Base-by-base conservation (phyloP, 495 filamentous ascomycete species). In the Trichocladium uniseriatum region DNA sequence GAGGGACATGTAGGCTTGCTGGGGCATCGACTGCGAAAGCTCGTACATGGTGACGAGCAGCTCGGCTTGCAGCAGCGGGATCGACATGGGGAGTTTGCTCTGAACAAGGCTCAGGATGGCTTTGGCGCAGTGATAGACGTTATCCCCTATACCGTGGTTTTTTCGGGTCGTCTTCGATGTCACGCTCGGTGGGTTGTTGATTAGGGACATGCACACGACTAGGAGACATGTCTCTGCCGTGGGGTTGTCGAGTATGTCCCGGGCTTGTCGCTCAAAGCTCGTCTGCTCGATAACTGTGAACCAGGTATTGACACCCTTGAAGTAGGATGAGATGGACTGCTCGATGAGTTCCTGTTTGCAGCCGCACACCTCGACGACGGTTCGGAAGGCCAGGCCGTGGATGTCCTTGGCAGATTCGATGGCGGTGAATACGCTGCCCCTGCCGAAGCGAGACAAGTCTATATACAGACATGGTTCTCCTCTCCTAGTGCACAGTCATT, bases 41-140 rank as follows among this genome's bases (percentile, higher is more conserved):
- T 87, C 84, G 34, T 85, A 84, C 67, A 94, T 85, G 62, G 94
- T 89, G 47, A 82, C 81, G 0, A 95, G 72, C 10, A 87, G 90
- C 54, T 84, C 82, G 11, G 84, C 83, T 11, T 79, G 71, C 52
- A 89, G 82, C 20, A 61, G 38, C 9, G 45, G 27, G 11, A 53
- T 51, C 3, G 60, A 57, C 11, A 63, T 38, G 9, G 58, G 36
- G 2, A 50, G 35, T 27, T 55, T 58, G 44, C 48, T 56, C 40
- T 58, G 55, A 38, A 63, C 54, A 9, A 61, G 38, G 34, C 37
- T 51, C n/a, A 65, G 47, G 34, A 58, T 53, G n/a, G 58, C 53
- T 35, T 63, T 65, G 44, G 48, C 43, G 11, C 55, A 58, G 14
- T 51, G 54, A 15, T 65, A 65, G 15, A 43, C 29, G 35, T 41